These are phyloP conservation scores for Isatis tinctoria DNA, from an alignment of 345 rosid genomes.

Conservation along the genomic window DNA sequence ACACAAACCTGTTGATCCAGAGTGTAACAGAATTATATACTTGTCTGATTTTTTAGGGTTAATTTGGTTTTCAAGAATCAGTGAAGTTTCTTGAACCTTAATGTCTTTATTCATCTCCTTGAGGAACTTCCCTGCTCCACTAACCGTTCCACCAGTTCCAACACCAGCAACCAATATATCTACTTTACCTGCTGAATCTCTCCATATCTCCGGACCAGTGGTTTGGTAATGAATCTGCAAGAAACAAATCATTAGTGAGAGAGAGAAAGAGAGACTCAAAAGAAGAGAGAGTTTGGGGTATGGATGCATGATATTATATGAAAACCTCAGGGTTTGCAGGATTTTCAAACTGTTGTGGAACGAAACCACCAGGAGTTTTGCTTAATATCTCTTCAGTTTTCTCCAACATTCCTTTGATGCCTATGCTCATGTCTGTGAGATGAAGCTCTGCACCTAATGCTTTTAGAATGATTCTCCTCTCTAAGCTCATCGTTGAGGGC, in stretches of 20 bases:
- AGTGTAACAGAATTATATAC: neutral
- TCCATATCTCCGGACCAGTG: conserved; percentile 73
- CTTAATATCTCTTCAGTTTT: conserved; percentile 48
- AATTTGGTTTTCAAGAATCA: neutral
- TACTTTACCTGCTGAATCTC: conserved; percentile 46
- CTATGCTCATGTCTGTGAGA: conserved; percentile 42
- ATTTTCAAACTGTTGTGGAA: conserved; percentile 34
- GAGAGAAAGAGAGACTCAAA: neutral
- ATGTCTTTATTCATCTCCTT: conserved; percentile 58
- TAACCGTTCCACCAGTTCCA: conserved; percentile 64
- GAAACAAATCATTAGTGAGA: neutral
- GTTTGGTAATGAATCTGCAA: conserved; percentile 66
- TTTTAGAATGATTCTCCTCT: conserved; percentile 58
- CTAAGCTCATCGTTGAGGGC: conserved; percentile 57
- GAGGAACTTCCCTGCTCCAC: conserved; percentile 62
- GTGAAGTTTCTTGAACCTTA: conserved; percentile 39
- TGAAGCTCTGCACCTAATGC: conserved; percentile 73
- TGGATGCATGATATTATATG: neutral
- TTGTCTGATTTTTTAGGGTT: neutral
- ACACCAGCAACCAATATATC: conserved; percentile 52
- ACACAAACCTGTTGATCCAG: conserved; percentile 22
- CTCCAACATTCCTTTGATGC: conserved; percentile 35
- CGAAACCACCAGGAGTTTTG: conserved; percentile 49
- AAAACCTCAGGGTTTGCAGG: conserved; percentile 63
- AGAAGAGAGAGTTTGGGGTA: neutral